Conservation (phyloP, 1,284 basidiomycete genomes). For the Cystobasidiaceae sp. region DNA sequence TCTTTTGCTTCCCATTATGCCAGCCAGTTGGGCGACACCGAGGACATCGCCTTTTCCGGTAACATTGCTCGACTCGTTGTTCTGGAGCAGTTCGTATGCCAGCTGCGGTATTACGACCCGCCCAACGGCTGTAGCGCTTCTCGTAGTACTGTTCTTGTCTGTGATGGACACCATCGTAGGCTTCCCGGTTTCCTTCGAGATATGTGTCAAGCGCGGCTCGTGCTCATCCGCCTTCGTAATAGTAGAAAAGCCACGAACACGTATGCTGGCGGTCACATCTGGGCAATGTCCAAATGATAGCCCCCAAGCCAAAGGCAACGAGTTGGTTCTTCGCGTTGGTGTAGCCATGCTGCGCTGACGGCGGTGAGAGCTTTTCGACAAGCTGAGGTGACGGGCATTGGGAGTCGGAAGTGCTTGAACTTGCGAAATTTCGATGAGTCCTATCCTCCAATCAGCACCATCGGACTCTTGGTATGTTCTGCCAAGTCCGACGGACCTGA, state of each 20-base stretch:
- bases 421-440: not conserved
- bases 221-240: not conserved
- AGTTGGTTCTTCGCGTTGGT: too few relatives aligned
- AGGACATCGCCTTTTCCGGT: slow-evolving; percentile 68
- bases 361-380: too few relatives aligned
- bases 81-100: slow-evolving; percentile 57
- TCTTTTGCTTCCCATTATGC: slow-evolving; percentile 77
- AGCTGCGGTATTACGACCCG: slow-evolving; percentile 63
- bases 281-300: too few relatives aligned
- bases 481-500: slow-evolving; percentile 60
- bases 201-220: slow-evolving; percentile 57
- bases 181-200: slow-evolving; percentile 59
- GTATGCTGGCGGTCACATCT: too few relatives aligned
- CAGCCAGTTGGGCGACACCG: slow-evolving; percentile 72
- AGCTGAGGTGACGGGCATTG: too few relatives aligned
- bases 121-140: slow-evolving; percentile 69
- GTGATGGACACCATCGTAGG: slow-evolving; percentile 76
- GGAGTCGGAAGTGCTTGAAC: not conserved
- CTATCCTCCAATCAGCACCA: slow-evolving; percentile 74
- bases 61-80: slow-evolving; percentile 51
- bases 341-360: too few relatives aligned
- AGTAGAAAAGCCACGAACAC: too few relatives aligned
- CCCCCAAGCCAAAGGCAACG: too few relatives aligned
- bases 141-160: slow-evolving; percentile 59
- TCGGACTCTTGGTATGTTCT: slow-evolving; percentile 58